Base-by-base conservation (phyloP, 2,329 filamentous ascomycete species). In the Metarhizium anisopliae region DNA sequence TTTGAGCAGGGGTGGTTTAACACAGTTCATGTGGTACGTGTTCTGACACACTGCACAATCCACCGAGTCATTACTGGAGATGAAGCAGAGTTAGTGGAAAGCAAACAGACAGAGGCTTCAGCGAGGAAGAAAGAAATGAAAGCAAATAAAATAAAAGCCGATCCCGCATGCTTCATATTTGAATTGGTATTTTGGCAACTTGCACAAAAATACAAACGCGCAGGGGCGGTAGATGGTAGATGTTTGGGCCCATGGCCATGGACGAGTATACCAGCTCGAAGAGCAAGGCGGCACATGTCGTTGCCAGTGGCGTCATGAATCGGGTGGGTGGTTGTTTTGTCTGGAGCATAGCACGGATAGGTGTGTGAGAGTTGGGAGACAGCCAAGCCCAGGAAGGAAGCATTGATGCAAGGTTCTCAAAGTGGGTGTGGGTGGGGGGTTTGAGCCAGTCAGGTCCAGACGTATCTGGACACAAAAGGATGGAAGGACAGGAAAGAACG, bases 11-110 rank as follows among this genome's bases (percentile, higher is more conserved):
- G 92, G 90, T 45, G 94, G 94, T 59, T 88, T 87, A 56, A 99
- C 94, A 70, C 94, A 99, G 66, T 92, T 90, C 93, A 99, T 97
- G 75, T 99, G 94, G 73, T 96, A 99, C 14, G 93, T 97, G 70
- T 91, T 86, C 67, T 86, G 83, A 72, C 94, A 99, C 55, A 96
- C 91, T 49, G 93, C 94, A 71, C 94, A 99, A 70, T 97, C 93
- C 29, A 97, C 94, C 43, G 94, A 97, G 74, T 97, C 90, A 69
- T 89, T 87, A 66, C 90, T 95, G 66, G 5, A 50, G 18, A 25
- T 14, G 13, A 47, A 51, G 38, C 4, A 42, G 13, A 51, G 50
- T 45, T 36, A 52, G 38, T 20, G 11, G 16, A 18, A 35, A 35
- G 45, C 35, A 50, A 42, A 50, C 36, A 42, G 1, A 42, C 18